phyloP scores from a whole-genome alignment of 2,329 filamentous ascomycete genomes.

The Pestalotiopsis sp. region DNA sequence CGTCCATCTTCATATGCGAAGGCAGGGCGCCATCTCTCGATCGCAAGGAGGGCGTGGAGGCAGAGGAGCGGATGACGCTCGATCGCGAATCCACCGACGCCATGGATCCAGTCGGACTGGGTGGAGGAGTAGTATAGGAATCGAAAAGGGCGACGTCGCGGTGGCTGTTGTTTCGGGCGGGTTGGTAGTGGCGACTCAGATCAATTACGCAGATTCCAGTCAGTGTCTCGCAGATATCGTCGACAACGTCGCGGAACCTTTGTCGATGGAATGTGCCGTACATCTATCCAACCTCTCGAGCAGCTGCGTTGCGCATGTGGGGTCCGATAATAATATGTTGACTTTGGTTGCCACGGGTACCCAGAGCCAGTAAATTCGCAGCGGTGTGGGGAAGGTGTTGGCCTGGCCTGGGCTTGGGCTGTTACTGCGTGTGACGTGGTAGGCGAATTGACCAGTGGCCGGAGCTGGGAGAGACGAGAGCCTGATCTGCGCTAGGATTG shows the following conservation, averaged over 20 bases:
- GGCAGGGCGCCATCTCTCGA: conserved; percentile 71
- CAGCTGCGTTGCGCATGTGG: not conserved
- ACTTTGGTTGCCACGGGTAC: conserved; percentile 1
- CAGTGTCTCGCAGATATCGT: conserved; percentile 18
- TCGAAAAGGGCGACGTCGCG: not conserved
- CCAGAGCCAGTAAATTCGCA: not conserved
- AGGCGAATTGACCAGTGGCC: not conserved
- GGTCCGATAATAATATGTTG: not conserved
- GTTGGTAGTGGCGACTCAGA: not conserved
- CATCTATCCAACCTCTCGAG: conserved; percentile 2
- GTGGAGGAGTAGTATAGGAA: not conserved
- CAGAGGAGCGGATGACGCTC: conserved; percentile 58
- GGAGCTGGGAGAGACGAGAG: not conserved
- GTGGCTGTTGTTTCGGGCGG: not conserved
- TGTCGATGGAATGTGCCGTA: conserved; percentile 28
- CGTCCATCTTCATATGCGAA: conserved; percentile 57
- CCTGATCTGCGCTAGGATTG: not conserved
- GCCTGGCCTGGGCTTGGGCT: not conserved
- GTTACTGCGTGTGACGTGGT: not conserved
- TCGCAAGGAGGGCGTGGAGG: conserved; percentile 78
- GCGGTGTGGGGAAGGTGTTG: not conserved
- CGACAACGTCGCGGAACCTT: conserved; percentile 27
- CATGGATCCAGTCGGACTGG: conserved; percentile 27
- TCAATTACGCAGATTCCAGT: conserved; percentile 6
- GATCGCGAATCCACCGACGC: not conserved